Base-by-base conservation (phyloP, 2,329 filamentous ascomycete genomes). In the Cadophora sp. region DNA sequence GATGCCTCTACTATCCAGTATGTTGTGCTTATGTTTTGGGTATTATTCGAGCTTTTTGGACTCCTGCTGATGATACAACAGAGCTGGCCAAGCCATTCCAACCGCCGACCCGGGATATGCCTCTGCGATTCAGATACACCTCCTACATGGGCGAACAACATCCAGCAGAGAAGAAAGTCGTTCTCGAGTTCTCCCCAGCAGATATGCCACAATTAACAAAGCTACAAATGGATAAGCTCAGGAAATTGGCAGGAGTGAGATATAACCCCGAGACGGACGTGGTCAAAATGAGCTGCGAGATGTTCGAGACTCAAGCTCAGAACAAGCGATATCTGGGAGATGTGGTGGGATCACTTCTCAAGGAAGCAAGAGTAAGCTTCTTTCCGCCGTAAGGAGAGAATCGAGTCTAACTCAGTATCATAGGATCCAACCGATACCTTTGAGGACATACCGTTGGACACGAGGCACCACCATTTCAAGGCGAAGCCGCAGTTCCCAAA, bases 291-390 rank as follows among this genome's bases (percentile, higher is more conserved):
- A 94, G 91, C 77, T 92, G 91, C 81, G 96, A 98, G 80, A 89
- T 90, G 77, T 97, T 91, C 79, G 89, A 93, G 77, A 92, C 94
- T 64, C 91, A 93, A 77, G 93, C 94, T 20, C 94, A 98, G 82
- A 99, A 99, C 83, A 99, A 98, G 85, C 89, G 93, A n/a, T 96
- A 96, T 78, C 84, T 99, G 24, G 91, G 89, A 62, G 93, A 97
- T 74, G 80, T 93, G 59, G 87, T 98, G 59, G 84, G 90, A 70
- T 87, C 84, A 59, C 81, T 99, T 71, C 81, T 99, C 67, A 83
- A 82, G 7, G 89, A 93, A 76, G 93, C 94, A 66, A 92, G 89
- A 82, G 86, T 87, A 79, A 55, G 79, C 67, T 22, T 66, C 18
- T 50, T 33, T 41, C 27, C 27, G 0, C 24, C 55, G 3, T 24